Base-by-base conservation (phyloP, 2,329 filamentous ascomycete species). In the Colletotrichum sp. region DNA sequence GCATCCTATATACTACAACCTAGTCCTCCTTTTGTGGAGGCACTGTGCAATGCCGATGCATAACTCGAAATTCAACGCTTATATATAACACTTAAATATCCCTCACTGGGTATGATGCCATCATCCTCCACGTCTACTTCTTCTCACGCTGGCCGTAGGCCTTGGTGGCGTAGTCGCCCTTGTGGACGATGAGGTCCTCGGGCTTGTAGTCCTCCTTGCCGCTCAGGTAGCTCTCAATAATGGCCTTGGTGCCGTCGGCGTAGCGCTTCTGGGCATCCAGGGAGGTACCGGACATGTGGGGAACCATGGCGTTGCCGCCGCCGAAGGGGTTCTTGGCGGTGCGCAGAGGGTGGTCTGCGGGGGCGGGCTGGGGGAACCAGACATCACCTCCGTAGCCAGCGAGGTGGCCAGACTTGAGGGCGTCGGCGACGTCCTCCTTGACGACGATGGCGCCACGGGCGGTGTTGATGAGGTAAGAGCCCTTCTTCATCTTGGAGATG, bases 231-330 rank as follows among this genome's bases (percentile, higher is more conserved):
- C 93, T 96, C 79, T 96, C 90, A 77, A 99, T 90, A 84, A 99
- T 99, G 80, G 90, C 87, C 94, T 98, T 98, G 86, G 92, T 94
- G 81, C 96, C 96, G 79, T 93, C 90, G 82, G 96, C 95, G 85
- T 98, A 98, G 80, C 96, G 93, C 88, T 95, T 93, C 91, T 99
- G 97, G 76, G 97, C 97, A 85, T 99, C 97, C 84, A 99, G 94
- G n/a, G 96, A 98, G 75, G 96, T 99, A 84, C 97, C 97, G 15
- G 96, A 98, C 95, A 99, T 98, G 93, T 99, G 97, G 73, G 97
- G 95, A 77, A 98, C 96, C 95, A 97, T 99, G 88, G 96, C 97
- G 89, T 99, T 99, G 84, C 97, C 97, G 84, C 96, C 97, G 81
- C 96, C 96, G 90, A 95, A 98, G 85, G 95, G 95, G 92, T 96